Evolutionary conservation across 176 grass and related monocot species (phyloP), one percentile per base, ranked within the genome.

Genomic region (Metroxylon sagu): DNA sequence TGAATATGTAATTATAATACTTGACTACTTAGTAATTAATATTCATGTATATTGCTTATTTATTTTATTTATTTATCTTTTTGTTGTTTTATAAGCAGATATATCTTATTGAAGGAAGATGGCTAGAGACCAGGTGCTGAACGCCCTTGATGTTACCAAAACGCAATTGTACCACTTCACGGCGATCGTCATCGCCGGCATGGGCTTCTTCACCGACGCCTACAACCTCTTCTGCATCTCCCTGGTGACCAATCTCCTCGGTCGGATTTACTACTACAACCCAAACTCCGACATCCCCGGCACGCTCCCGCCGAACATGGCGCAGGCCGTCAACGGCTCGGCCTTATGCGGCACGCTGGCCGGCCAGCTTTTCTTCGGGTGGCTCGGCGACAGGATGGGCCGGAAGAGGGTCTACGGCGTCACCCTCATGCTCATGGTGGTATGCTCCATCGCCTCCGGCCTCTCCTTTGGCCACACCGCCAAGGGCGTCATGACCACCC

Each of bases 401-500:
- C 60, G 60, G 12, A 63, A 63, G 14, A 63, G 25, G 60, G 60
- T 63, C 35, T 63, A 63, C 60, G 60, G 60, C 10, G 25, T 63
- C 35, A 63, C 60, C 12, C 60, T 63, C 35, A 63, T 63, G 60
- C 60, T 63, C 18, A 63, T 63, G 60, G 60, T 63, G 10, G 3
- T 63, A 31, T 63, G 60, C 35, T 63, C 60, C 60, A 5, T 63
- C 31, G 60, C 60, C 35, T 63, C 60, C 60, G 35, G 60, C 60
- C 60, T 63, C 35, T 63, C 60, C 60, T 63, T 63, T 7, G 60
- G 35, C 35, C 31, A 49, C n/a, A 49, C 5, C 39, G 35, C 60
- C 19, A 49, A 49, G 79, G 57, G 65, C 18, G 79, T 85, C 52
- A 70, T 95, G 77, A 60, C 77, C 15, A 90, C 91, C 4, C 81